phyloP scores from a whole-genome alignment of 176 grass and related monocot species.

The Coix lacrymajobi region DNA sequence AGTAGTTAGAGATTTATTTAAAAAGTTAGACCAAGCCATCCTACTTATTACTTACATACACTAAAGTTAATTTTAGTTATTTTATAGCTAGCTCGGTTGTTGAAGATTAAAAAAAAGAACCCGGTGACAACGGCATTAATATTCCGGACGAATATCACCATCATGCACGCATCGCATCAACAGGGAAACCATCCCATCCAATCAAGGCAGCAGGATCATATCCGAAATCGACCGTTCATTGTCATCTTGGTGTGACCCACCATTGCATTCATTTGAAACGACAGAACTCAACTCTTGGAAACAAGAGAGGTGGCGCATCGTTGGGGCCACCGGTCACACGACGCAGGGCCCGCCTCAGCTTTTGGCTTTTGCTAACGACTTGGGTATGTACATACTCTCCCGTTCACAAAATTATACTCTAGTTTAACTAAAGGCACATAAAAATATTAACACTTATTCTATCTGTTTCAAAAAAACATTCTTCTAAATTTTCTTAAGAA shows the following conservation, averaged over 20 bases:
- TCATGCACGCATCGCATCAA: constrained; percentile 25
- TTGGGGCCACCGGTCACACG: neutral
- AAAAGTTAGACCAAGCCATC: too few relatives aligned
- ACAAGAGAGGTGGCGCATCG: too few relatives aligned
- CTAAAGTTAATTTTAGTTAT: too few relatives aligned
- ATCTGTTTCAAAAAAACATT: neutral
- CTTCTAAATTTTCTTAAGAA: neutral
- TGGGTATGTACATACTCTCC: neutral
- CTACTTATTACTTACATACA: too few relatives aligned
- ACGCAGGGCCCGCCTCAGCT: neutral
- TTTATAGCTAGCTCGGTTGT: too few relatives aligned
- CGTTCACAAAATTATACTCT: neutral
- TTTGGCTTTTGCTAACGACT: constrained; percentile 11
- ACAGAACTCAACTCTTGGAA: constrained; percentile 10
- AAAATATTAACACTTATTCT: neutral
- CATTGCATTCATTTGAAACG: constrained; percentile 33
- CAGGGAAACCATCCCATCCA: constrained; percentile 29
- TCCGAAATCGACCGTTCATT: constrained; percentile 43
- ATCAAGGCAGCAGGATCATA: constrained; percentile 35
- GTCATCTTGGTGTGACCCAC: constrained; percentile 27
- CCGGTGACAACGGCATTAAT: constrained; percentile 7
- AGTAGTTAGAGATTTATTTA: too few relatives aligned
- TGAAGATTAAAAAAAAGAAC: too few relatives aligned
- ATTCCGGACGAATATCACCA: constrained; percentile 10
- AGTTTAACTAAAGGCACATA: neutral